Conservation (phyloP, 345 rosid species). For the Eucalyptus globulus region DNA sequence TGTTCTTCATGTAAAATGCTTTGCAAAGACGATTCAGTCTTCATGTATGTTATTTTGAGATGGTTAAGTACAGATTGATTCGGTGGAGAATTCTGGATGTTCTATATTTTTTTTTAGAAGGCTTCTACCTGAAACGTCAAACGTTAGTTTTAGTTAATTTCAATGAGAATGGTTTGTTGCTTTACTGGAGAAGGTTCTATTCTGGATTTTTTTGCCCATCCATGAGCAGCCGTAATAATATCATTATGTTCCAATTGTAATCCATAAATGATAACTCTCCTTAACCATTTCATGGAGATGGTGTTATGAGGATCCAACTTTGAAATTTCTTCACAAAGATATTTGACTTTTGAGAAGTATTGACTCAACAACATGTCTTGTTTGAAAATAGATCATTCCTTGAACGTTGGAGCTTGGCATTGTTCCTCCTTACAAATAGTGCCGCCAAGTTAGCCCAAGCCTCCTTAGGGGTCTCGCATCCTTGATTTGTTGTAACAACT, state of each 20-base stretch:
- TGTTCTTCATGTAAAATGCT: too few species aligned
- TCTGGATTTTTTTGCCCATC: not conserved
- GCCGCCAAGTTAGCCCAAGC: not conserved
- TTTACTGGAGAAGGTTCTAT: not conserved
- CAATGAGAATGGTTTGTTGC: not conserved
- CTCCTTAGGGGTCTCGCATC: not conserved
- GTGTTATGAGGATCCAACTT: not conserved
- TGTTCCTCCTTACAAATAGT: not conserved
- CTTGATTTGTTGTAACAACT: not conserved
- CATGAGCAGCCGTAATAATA: not conserved
- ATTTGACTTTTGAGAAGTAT: not conserved
- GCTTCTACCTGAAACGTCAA: too few species aligned
- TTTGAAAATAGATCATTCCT: too few species aligned
- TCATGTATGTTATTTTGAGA: too few species aligned
- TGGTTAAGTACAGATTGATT: too few species aligned
- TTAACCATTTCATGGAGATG: not conserved
- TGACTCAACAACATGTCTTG: not conserved
- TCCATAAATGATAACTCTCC: not conserved
- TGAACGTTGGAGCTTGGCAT: not conserved
- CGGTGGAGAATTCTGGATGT: not conserved
- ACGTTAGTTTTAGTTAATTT: not conserved
- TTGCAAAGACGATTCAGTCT: not conserved
- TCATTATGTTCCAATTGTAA: not conserved
- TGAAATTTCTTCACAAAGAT: not conserved
- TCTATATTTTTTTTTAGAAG: not conserved